Conservation (phyloP, 108 stramenopile genomes). For the Nitzschia putrida region DNA sequence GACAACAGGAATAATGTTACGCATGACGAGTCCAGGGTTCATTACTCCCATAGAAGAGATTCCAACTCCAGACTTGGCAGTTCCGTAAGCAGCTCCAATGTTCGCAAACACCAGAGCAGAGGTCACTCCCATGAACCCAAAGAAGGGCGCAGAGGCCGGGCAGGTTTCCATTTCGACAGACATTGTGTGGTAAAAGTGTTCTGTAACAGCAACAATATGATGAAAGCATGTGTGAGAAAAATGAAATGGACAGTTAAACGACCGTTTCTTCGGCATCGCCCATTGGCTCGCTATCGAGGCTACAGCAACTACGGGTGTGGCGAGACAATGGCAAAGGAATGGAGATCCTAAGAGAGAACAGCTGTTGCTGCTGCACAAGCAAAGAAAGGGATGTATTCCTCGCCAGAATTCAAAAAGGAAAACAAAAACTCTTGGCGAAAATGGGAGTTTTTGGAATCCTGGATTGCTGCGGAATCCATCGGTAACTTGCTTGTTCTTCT, state of each 20-base stretch:
- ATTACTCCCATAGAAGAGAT: slow-evolving; percentile 98
- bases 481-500: no score
- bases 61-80: slow-evolving; percentile 97
- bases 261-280: neutral
- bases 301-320: no score
- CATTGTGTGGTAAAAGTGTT: slow-evolving; percentile 47
- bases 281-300: no score
- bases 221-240: neutral
- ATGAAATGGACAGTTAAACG: neutral
- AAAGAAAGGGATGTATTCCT: no score
- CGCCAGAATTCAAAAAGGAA: no score
- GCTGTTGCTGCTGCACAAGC: no score
- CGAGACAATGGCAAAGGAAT: no score
- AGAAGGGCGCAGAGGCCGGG: slow-evolving; percentile 83
- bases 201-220: slow-evolving; percentile 6
- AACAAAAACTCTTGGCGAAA: no score
- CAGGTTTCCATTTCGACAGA: slow-evolving; percentile 88
- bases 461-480: no score
- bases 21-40: slow-evolving; percentile 98
- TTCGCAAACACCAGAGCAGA: slow-evolving; percentile 87
- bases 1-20: slow-evolving; percentile 99
- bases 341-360: no score
- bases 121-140: slow-evolving; percentile 91
- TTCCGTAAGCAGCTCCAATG: slow-evolving; percentile 98
- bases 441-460: no score